These are phyloP conservation scores for Wickerhamomyces bisporus DNA, from an alignment of 805 yeast species.

Conservation along the genomic window DNA sequence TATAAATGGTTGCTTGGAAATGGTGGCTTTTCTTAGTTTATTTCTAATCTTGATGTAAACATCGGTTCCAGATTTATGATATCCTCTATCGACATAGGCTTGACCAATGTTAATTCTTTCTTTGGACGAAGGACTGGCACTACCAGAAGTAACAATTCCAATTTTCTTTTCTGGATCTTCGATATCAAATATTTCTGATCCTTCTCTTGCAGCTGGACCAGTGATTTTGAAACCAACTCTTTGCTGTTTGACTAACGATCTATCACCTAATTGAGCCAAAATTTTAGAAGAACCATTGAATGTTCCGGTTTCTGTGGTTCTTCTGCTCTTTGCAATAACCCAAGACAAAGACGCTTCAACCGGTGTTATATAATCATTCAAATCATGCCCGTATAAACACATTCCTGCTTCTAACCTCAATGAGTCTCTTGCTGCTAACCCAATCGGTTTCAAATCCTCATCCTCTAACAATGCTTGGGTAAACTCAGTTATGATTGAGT, in stretches of 20 bases:
- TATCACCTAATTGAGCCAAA: conserved; percentile 64
- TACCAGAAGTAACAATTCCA: conserved; percentile 51
- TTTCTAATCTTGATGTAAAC: conserved; percentile 78
- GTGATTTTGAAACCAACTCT: conserved; percentile 69
- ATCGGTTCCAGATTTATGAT: conserved; percentile 68
- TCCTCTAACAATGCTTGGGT: conserved; percentile 52
- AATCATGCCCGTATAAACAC: conserved; percentile 95
- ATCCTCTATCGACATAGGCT: conserved; percentile 73
- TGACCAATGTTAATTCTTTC: conserved; percentile 82
- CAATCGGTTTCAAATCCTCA: conserved; percentile 72
- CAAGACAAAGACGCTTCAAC: conserved; percentile 85
- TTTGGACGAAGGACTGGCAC: conserved; percentile 61
- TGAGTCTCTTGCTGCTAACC: conserved; percentile 97
- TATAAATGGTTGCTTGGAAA: conserved; percentile 85
- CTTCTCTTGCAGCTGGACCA: conserved; percentile 94
- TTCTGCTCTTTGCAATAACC: conserved; percentile 80
- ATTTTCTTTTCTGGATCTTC: conserved; percentile 52
- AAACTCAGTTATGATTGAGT: conserved; percentile 51
- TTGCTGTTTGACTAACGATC: conserved; percentile 45
- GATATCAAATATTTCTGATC: conserved; percentile 52
- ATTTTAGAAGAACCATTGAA: conserved; percentile 80
- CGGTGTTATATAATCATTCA: conserved; percentile 75
- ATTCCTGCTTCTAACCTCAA: conserved; percentile 95
- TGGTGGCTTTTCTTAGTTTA: conserved; percentile 66
- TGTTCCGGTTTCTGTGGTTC: conserved; percentile 37